These are phyloP conservation scores for Scedosporium boydii DNA, from an alignment of 2,329 filamentous ascomycete genomes.

Conservation along the genomic window DNA sequence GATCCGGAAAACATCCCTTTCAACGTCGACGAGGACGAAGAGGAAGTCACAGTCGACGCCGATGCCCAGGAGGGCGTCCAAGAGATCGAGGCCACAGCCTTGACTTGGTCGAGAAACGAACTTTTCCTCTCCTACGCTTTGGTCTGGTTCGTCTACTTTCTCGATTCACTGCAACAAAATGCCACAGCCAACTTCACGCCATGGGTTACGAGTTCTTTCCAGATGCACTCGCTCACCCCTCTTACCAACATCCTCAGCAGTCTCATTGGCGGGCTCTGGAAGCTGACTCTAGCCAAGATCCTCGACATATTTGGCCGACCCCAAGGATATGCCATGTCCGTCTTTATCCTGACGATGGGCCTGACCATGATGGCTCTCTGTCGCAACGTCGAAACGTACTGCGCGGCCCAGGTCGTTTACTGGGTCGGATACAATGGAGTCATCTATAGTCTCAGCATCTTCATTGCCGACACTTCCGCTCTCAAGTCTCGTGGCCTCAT, in stretches of 20 bases:
- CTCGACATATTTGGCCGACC: slow-evolving; percentile 57
- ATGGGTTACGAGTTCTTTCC: slow-evolving; percentile 38
- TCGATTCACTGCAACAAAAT: slow-evolving; percentile 32
- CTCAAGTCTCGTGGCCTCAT: slow-evolving; percentile 51
- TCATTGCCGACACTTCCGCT: slow-evolving; percentile 58
- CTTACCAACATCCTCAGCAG: slow-evolving; percentile 40
- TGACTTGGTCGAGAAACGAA: slow-evolving; percentile 27
- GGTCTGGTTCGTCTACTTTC: slow-evolving; percentile 39
- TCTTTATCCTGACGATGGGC: slow-evolving; percentile 35
- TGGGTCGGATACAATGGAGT: slow-evolving; percentile 50
- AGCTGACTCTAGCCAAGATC: slow-evolving; percentile 54
- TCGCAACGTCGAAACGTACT: slow-evolving; percentile 31
- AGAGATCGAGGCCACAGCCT: slow-evolving; percentile 28
- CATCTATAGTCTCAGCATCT: slow-evolving; percentile 51
- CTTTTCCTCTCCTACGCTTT: slow-evolving; percentile 28
- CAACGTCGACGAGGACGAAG: neutral
- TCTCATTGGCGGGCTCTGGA: slow-evolving; percentile 47
- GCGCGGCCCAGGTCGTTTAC: slow-evolving; percentile 55
- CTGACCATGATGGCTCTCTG: slow-evolving; percentile 55
- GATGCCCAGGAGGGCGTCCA: slow-evolving; percentile 24
- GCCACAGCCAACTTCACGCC: slow-evolving; percentile 26
- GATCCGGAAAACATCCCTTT: neutral
- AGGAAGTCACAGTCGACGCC: neutral
- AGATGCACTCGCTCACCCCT: slow-evolving; percentile 40
- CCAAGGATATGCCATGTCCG: slow-evolving; percentile 46